Evolutionary conservation across 2,329 filamentous ascomycete species (phyloP).

Genomic region (Hymenoscyphus scutula): DNA sequence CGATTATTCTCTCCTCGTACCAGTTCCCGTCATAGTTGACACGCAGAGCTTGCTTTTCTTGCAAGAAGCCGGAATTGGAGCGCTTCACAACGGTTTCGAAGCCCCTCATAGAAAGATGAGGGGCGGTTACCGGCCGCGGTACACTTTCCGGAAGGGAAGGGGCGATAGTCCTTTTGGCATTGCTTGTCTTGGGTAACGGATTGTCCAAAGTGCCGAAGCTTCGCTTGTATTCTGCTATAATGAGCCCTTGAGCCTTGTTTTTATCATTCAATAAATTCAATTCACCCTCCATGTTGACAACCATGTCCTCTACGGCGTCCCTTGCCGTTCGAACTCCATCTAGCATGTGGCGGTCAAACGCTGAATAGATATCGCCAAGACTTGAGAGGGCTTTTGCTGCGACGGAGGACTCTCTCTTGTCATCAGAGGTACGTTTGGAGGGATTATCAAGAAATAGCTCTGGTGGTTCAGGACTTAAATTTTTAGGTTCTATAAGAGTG

Average conservation of each 20-base stretch:
- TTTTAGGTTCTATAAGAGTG: neutral
- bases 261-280: neutral
- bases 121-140: neutral
- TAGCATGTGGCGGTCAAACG: neutral
- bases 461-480: neutral
- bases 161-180: neutral
- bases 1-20: neutral
- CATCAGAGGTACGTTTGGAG: neutral
- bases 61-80: neutral
- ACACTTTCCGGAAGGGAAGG: neutral
- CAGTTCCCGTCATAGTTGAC: neutral
- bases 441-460: neutral
- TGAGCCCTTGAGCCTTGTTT: neutral
- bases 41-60: neutral
- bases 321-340: neutral
- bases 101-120: neutral
- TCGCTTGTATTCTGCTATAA: neutral
- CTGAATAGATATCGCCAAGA: neutral
- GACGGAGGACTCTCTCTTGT: too few relatives aligned
- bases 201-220: neutral
- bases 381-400: neutral
- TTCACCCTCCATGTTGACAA: neutral
- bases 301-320: neutral
- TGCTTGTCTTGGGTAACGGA: neutral
- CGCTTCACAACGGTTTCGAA: neutral